Conservation (phyloP, 495 filamentous ascomycete genomes). For the Daldinia concentrica region DNA sequence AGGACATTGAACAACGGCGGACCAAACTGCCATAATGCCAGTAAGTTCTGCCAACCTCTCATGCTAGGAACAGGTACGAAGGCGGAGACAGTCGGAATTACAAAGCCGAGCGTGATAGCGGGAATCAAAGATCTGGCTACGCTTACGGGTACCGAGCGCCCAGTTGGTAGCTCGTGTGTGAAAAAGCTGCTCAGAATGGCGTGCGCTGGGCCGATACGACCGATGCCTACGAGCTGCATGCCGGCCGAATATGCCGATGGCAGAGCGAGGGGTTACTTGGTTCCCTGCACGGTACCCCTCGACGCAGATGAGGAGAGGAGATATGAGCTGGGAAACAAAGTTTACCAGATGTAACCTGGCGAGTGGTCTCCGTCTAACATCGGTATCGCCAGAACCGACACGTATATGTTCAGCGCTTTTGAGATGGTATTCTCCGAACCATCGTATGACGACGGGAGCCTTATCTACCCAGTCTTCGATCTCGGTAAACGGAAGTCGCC, state of each 20-base stretch:
- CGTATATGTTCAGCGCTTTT: not conserved
- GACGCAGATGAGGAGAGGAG: not conserved
- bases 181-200: not conserved
- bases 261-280: not conserved
- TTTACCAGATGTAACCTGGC: not conserved
- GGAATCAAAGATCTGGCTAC: not conserved
- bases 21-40: not conserved
- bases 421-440: not conserved
- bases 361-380: not conserved
- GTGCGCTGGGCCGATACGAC: not conserved
- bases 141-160: not conserved
- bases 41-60: not conserved
- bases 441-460: not conserved
- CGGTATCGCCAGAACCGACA: not conserved
- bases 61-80: not conserved
- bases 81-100: not conserved
- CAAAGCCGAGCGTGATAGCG: not conserved
- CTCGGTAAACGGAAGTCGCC: not conserved
- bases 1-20: not conserved
- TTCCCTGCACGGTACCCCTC: not conserved
- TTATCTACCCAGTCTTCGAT: not conserved
- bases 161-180: not conserved
- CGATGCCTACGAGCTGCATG: not conserved
- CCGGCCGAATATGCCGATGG: not conserved
- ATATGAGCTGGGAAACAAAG: not conserved